Conservation (phyloP, 2,329 filamentous ascomycete genomes). For the Colletotrichum chrysophilum region DNA sequence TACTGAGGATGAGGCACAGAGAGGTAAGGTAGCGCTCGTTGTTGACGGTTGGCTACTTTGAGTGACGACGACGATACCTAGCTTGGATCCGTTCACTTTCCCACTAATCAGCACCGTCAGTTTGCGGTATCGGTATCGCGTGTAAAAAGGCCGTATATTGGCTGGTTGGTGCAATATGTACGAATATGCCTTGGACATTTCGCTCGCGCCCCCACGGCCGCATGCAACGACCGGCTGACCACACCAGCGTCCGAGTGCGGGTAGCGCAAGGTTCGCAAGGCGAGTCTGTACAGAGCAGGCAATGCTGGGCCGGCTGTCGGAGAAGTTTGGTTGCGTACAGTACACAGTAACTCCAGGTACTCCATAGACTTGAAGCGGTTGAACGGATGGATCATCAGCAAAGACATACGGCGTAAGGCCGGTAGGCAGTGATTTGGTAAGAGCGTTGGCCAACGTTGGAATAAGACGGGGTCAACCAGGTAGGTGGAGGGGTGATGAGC, state of each 20-base stretch:
- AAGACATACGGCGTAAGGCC: background rate
- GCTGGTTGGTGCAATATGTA: background rate
- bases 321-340: background rate
- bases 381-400: background rate
- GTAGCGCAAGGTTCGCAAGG: background rate
- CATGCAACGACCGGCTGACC: constrained; percentile 15
- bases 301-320: background rate
- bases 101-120: background rate
- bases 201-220: constrained; percentile 11
- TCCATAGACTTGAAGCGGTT: background rate
- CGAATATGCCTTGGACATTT: background rate
- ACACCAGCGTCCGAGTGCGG: constrained; percentile 12
- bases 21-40: background rate
- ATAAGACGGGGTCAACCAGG: constrained; percentile 9
- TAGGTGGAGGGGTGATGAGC: constrained; percentile 6
- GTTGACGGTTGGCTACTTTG: background rate
- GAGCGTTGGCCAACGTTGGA: background rate
- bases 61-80: background rate
- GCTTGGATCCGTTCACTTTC: constrained; percentile 1
- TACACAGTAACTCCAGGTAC: background rate
- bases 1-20: background rate
- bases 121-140: background rate
- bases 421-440: background rate
- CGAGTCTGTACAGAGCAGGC: background rate
- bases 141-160: background rate